Evolutionary conservation across 805 yeast species (phyloP), one percentile per base, ranked within the genome.

Genomic region (Brettanomyces custersianus): DNA sequence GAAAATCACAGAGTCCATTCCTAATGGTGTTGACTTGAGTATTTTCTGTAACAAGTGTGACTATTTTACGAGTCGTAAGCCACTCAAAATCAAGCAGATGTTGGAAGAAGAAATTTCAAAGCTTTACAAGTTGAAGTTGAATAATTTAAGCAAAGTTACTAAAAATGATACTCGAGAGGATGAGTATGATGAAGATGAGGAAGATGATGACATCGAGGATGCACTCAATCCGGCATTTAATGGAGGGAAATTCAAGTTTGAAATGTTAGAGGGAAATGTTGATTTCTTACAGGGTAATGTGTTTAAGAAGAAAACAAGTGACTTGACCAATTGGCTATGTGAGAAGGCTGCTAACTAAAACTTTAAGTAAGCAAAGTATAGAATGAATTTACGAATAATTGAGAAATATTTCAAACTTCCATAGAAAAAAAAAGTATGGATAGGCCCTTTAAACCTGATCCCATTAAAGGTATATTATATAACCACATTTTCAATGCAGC

Each of bases 21-120:
- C 77, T 13, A 74, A 72, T 42, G 94, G 94, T 4, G 68, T 82
- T 17, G 90, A 84, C 51, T 65, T 82, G 29, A 62, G 82, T 33
- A 60, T 92, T 40, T 92, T 88, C 13, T 77, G 92, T 42, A 90
- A 90, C 62, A 90, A 90, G 55, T 70, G 72, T 35, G 97, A 92
- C 48, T 69, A 79, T 27, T 92, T 92, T 61, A 84, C 86, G 41
- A 73, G 94, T 12, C 72, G 85, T 46, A 90, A 92, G 16, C 65
- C 77, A 8, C 48, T 59, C 34, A 77, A 80, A 49, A 71, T 88
- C 35, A 68, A 63, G 45, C 65, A 65, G 19, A 54, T 74, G 28
- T 56, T 90, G 37, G 90, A 81, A 49, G 42, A 52, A 5, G 94
- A 82, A 51, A 68, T 87, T 44, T 70, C 72, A 31, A 66, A 66